phyloP scores from a whole-genome alignment of 1,139 yeast genomes.

The Hanseniaspora sp. region DNA sequence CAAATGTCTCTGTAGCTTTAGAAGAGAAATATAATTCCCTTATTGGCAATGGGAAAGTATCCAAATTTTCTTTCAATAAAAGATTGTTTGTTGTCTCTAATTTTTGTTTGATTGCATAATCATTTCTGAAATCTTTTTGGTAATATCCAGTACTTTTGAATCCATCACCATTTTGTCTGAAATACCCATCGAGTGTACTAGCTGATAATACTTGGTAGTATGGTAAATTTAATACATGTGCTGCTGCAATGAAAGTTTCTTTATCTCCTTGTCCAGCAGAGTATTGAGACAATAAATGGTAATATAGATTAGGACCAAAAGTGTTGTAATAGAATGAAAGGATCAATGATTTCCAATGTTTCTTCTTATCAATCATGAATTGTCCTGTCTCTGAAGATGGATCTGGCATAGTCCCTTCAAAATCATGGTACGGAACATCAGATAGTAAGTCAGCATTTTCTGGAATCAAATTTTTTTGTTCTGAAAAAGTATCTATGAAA shows the following conservation, averaged over 20 bases:
- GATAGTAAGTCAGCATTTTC: conserved; percentile 24
- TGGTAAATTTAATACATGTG: conserved; percentile 47
- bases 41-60: not conserved
- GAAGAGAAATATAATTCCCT: not conserved
- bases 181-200: conserved; percentile 20
- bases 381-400: conserved; percentile 80
- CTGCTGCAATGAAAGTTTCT: conserved; percentile 76
- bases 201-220: conserved; percentile 55
- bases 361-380: conserved; percentile 52
- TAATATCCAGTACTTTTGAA: conserved; percentile 24
- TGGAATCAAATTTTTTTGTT: conserved; percentile 26
- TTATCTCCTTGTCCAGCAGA: conserved; percentile 86
- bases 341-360: conserved; percentile 54
- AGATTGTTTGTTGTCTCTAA: too few species aligned
- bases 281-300: conserved; percentile 77
- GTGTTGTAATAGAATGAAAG: conserved; percentile 67
- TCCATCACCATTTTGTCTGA: not conserved
- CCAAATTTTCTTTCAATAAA: not conserved
- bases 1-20: not conserved
- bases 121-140: conserved; percentile 28
- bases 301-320: conserved; percentile 69
- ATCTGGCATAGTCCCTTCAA: conserved; percentile 64
- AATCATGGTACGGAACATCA: conserved; percentile 48
- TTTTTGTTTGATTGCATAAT: conserved; percentile 17
- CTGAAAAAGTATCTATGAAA: conserved; percentile 31